Conservation (phyloP, 73 alveolate genomes). For the Urostyla sp. region DNA sequence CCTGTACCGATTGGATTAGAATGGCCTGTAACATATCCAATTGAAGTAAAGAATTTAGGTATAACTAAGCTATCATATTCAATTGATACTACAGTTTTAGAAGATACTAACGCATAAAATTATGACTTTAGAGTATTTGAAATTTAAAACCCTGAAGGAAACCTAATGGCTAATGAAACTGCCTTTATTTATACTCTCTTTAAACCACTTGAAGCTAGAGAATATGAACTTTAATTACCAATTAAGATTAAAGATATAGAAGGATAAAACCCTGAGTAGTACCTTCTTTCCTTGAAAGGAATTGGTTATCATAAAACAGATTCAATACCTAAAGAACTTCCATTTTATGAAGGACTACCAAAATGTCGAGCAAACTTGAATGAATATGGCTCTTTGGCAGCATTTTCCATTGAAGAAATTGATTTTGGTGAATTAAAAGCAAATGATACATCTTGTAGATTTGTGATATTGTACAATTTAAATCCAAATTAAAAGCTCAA, state of each 20-base stretch:
- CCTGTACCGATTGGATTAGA: conserved; percentile 97
- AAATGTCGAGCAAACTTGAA: conserved; percentile 67
- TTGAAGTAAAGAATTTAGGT: conserved; percentile 96
- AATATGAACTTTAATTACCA: conserved; percentile 85
- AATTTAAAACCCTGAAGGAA: conserved; percentile 95
- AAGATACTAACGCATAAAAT: conserved; percentile 80
- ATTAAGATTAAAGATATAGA: conserved; percentile 93
- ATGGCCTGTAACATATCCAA: conserved; percentile 96
- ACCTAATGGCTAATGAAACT: conserved; percentile 91
- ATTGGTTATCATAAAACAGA: conserved; percentile 68
- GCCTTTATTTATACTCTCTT: conserved; percentile 89
- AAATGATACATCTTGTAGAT: conserved; percentile 85
- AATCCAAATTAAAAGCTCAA: conserved; percentile 85
- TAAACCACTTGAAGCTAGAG: conserved; percentile 96
- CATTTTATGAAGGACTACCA: conserved; percentile 74
- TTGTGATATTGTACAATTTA: conserved; percentile 93
- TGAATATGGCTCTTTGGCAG: conserved; percentile 87
- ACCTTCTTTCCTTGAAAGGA: conserved; percentile 63
- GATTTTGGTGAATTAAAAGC: conserved; percentile 97
- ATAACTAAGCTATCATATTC: conserved; percentile 92
- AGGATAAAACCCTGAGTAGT: conserved; percentile 50
- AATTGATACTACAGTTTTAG: conserved; percentile 83
- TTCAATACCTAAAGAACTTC: conserved; percentile 50
- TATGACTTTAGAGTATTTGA: conserved; percentile 93
- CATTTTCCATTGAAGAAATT: conserved; percentile 96